phyloP scores from a whole-genome alignment of 2,329 filamentous ascomycete species.

The Alternaria triticimaculans region DNA sequence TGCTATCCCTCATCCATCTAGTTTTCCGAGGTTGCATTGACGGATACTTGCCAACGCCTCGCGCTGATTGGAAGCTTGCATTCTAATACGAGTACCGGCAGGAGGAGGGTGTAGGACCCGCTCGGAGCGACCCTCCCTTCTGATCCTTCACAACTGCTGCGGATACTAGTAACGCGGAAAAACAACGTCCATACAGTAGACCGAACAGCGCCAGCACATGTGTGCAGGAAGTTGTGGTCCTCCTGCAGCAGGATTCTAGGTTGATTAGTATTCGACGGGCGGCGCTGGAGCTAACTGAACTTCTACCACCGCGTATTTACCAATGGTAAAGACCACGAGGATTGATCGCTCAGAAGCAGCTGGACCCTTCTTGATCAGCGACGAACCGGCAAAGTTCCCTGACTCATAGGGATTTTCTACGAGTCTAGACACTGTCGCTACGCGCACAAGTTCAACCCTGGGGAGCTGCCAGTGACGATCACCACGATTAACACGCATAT shows the following conservation, averaged over 20 bases:
- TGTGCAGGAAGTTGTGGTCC: neutral
- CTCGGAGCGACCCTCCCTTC: neutral
- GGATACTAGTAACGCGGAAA: neutral
- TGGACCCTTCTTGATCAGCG: neutral
- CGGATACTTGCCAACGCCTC: neutral
- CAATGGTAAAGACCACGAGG: neutral
- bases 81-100: neutral
- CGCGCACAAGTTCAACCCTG: neutral
- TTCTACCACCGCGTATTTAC: neutral
- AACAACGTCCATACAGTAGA: neutral
- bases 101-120: neutral
- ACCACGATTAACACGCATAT: neutral
- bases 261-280: neutral
- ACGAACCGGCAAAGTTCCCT: neutral
- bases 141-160: neutral
- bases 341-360: neutral
- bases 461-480: neutral
- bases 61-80: neutral
- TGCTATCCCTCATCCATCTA: neutral
- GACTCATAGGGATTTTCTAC: neutral
- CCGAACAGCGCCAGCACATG: neutral
- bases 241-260: neutral
- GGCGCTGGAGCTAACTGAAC: neutral
- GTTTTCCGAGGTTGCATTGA: neutral
- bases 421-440: neutral